Evolutionary conservation across 768 basidiomycete species (phyloP).

Genomic region (Punctularia strigosozonata): DNA sequence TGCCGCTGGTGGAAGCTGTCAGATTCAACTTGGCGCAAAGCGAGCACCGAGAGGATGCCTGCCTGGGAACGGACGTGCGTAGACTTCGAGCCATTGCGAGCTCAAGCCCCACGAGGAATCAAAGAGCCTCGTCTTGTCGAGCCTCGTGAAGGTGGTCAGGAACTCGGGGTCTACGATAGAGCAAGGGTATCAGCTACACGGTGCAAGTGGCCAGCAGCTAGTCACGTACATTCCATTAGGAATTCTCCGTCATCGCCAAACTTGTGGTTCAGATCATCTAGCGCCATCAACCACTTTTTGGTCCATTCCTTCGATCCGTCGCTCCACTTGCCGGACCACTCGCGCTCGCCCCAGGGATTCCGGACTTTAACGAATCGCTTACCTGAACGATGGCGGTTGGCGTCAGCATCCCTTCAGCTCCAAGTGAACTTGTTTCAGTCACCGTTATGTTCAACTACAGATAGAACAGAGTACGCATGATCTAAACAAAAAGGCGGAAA

Average conservation of each 20-base stretch:
- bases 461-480: no score
- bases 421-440: no score
- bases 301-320: conserved; percentile 52
- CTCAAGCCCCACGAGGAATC: conserved; percentile 35
- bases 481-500: no score
- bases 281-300: conserved; percentile 31
- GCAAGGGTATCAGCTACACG: conserved; percentile 7
- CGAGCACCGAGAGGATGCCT: no score
- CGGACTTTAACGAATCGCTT: conserved; percentile 37
- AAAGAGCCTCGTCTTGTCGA: conserved; percentile 36
- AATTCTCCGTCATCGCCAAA: conserved; percentile 44
- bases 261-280: conserved; percentile 29
- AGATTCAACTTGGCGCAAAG: not conserved
- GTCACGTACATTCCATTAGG: conserved; percentile 37
- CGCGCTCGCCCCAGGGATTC: conserved; percentile 40
- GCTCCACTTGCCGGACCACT: conserved; percentile 39
- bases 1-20: conserved; percentile 14
- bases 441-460: no score
- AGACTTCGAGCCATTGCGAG: conserved; percentile 38
- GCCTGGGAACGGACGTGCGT: conserved; percentile 24
- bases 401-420: no score
- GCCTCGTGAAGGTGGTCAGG: conserved; percentile 27
- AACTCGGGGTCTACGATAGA: conserved; percentile 34
- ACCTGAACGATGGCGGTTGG: conserved; percentile 19
- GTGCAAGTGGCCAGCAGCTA: conserved; percentile 9